Conservation (phyloP, 441 rosid genomes). For the Aleurites moluccanus region DNA sequence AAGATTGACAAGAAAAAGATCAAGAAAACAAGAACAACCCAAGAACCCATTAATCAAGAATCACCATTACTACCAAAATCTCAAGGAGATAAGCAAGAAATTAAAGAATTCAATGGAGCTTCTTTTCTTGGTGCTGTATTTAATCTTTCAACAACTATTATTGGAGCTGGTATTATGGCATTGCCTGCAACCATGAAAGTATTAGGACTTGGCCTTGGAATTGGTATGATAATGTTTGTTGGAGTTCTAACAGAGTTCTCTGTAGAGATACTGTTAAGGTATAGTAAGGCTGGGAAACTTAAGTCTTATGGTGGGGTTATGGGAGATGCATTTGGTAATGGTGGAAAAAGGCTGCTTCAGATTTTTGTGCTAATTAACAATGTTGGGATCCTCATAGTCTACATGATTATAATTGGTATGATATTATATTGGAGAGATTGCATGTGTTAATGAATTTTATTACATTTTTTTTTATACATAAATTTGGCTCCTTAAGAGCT, state of each 20-base stretch:
- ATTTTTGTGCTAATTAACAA: slow-evolving; percentile 59
- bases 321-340: slow-evolving; percentile 76
- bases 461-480: background rate
- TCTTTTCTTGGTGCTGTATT: slow-evolving; percentile 85
- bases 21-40: background rate
- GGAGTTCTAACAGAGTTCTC: slow-evolving; percentile 73
- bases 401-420: slow-evolving; percentile 89
- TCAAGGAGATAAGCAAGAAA: background rate
- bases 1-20: slow-evolving; percentile 5
- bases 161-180: slow-evolving; percentile 95
- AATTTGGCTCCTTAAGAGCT: too few species aligned
- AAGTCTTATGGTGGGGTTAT: slow-evolving; percentile 70
- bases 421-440: background rate
- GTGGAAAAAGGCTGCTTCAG: slow-evolving; percentile 63
- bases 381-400: slow-evolving; percentile 74
- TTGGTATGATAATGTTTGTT: slow-evolving; percentile 66
- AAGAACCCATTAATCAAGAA: background rate
- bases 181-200: slow-evolving; percentile 86
- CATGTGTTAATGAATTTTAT: background rate
- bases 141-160: slow-evolving; percentile 74
- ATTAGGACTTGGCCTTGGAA: slow-evolving; percentile 64
- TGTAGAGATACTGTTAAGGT: slow-evolving; percentile 66
- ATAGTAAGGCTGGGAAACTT: slow-evolving; percentile 54
- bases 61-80: slow-evolving; percentile 16
- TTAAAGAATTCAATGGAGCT: slow-evolving; percentile 63